Evolutionary conservation across 1,284 basidiomycete species (phyloP), one percentile per base, ranked within the genome.

Genomic region (Rhizoctonia solani): DNA sequence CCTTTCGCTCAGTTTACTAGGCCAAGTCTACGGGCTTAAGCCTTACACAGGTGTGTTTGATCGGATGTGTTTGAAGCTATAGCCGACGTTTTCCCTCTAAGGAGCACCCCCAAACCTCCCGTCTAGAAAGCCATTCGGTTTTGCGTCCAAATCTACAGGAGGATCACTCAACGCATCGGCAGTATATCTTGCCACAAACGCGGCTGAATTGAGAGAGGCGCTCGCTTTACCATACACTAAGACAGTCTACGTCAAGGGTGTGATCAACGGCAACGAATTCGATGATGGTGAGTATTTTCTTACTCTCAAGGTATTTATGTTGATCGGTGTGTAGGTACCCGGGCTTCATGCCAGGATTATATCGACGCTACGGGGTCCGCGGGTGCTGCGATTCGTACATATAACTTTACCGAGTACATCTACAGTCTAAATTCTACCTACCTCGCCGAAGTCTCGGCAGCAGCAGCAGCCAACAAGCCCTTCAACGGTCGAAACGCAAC

Each of bases 341-440:
- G 19, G 11, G 58, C 58, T 19, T 50, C 46, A 21, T 61, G 58
- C 32, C 58, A 61, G 34, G 39, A 47, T 4, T 61, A 61, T 32
- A 61, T 61, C 34, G 58, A 61, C 47, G 19, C 25, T 23, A 61
- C 58, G 11, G 58, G 58, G 1, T 34, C 58, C 3, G 32, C 58
- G 29, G 58, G 58, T 16, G 58, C 58, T 4, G 58, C 58, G 19
- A 61, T 61, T 19, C 58, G 58, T 32, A 61, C 58, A 2, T 61
- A 21, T 34, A 61, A 61, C 58, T 61, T 61, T 61, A 61, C 58
- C 8, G 58, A 61, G 32, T 61, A 61, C 58, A 21, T 61, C 14
- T 61, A 6, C 29, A 49, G 44, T 23, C 32, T 61, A 19, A 61
- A 61, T 25, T 61, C 58, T 30, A 61, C 58, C 19, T 61, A 61